These are phyloP conservation scores for Backusella parvicylindrica DNA, from an alignment of 192 early-diverging fungal species.

Conservation along the genomic window DNA sequence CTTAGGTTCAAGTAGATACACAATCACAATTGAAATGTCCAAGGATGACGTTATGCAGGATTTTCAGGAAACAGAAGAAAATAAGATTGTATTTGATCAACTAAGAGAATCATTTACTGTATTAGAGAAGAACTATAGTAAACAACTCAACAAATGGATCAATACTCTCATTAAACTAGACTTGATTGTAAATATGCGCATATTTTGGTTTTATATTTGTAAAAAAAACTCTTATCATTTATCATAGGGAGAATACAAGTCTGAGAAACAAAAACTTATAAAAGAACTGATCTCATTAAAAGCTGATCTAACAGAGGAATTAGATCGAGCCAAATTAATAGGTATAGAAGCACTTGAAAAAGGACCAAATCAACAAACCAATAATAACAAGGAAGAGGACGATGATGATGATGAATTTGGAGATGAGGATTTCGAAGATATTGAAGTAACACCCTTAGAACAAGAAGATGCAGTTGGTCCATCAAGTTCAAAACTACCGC, in stretches of 20 bases:
- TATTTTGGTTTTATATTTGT: not conserved
- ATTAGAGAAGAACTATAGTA: constrained; percentile 40
- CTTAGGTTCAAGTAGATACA: constrained; percentile 59
- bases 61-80: constrained; percentile 50
- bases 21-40: constrained; percentile 51
- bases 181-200: constrained; percentile 12
- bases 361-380: constrained; percentile 16
- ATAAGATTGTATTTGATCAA: constrained; percentile 51
- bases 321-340: constrained; percentile 35
- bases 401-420: constrained; percentile 44
- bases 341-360: constrained; percentile 36
- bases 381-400: constrained; percentile 27
- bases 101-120: constrained; percentile 46
- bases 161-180: constrained; percentile 41
- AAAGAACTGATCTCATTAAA: constrained; percentile 40
- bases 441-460: constrained; percentile 7
- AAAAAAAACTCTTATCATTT: not conserved
- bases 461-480: not conserved
- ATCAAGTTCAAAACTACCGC: constrained; percentile 19
- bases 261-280: constrained; percentile 35
- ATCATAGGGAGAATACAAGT: constrained; percentile 4
- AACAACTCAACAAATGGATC: constrained; percentile 47
- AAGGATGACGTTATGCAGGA: constrained; percentile 46
- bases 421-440: constrained; percentile 36
- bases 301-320: constrained; percentile 30